Evolutionary conservation across 2,329 filamentous ascomycete genomes (phyloP).

Genomic region (Alternaria ethzedia): DNA sequence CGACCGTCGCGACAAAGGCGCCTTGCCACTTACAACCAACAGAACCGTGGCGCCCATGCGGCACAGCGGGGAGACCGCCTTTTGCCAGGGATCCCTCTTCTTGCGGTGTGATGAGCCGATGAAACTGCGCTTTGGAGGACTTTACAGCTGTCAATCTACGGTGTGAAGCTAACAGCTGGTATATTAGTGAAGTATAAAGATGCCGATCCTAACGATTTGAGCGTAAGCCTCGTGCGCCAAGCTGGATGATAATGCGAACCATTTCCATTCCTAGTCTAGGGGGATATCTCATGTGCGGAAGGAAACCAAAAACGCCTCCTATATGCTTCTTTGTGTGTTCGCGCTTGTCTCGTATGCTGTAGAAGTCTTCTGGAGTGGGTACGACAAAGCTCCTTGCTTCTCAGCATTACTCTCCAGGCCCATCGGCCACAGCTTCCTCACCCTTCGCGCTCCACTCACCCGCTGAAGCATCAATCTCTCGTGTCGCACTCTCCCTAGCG

Average conservation of each 20-base stretch:
- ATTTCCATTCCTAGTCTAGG: background rate
- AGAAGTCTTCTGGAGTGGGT: background rate
- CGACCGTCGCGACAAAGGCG: conserved; percentile 19
- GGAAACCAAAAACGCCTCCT: background rate
- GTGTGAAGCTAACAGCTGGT: background rate
- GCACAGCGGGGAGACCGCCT: conserved; percentile 1
- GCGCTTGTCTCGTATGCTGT: background rate
- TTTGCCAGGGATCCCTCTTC: background rate
- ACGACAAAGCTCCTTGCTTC: conserved; percentile 21
- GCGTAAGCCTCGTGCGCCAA: background rate
- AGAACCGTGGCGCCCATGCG: background rate
- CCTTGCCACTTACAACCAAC: conserved; percentile 9
- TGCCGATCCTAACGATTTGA: background rate
- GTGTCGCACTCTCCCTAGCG: conserved; percentile 23
- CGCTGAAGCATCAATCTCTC: conserved; percentile 34
- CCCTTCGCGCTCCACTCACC: conserved; percentile 43
- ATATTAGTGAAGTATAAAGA: background rate
- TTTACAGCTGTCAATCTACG: background rate
- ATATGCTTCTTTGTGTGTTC: background rate
- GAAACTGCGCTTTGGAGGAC: background rate
- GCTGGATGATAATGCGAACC: background rate
- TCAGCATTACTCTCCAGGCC: conserved; percentile 34
- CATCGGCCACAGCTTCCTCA: conserved; percentile 33
- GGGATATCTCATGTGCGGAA: conserved; percentile 1
- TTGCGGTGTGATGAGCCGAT: background rate